A percentile compares a stretch with the other conserved stretches of the same genome.
phyloP scores from a whole-genome alignment of 1,284 basidiomycete species.

The Neotropicomus parvogracilis region DNA sequence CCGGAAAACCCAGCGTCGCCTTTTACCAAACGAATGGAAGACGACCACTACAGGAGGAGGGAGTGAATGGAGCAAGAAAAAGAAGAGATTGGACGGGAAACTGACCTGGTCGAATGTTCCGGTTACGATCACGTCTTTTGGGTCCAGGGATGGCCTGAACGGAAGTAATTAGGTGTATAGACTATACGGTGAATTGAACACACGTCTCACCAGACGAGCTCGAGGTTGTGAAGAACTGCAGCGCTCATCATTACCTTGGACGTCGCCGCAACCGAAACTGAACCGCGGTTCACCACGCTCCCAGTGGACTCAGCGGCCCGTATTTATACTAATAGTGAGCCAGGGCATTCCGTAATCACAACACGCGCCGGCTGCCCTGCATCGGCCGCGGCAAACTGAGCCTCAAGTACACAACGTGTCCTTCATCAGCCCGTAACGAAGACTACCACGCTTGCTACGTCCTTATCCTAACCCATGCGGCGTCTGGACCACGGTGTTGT shows the following conservation, averaged over 20 bases:
- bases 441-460: neutral
- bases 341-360: slow-evolving; percentile 25
- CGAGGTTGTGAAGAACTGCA: slow-evolving; percentile 42
- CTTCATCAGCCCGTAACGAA: slow-evolving; percentile 2
- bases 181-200: slow-evolving; percentile 4
- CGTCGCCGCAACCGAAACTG: slow-evolving; percentile 21
- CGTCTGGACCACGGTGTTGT: slow-evolving; percentile 6
- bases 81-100: slow-evolving; percentile 1
- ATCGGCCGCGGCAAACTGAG: neutral
- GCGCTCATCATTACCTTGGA: slow-evolving; percentile 31
- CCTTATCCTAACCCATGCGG: slow-evolving; percentile 11
- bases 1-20: slow-evolving; percentile 55
- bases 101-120: slow-evolving; percentile 76
- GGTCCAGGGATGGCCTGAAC: slow-evolving; percentile 46
- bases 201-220: slow-evolving; percentile 44
- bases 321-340: slow-evolving; percentile 24
- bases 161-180: slow-evolving; percentile 11
- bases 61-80: slow-evolving; percentile 7
- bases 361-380: slow-evolving; percentile 14
- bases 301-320: too few species aligned
- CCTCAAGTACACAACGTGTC: slow-evolving; percentile 20
- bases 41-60: slow-evolving; percentile 56
- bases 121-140: slow-evolving; percentile 63
- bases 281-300: too few species aligned
- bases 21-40: slow-evolving; percentile 52